These are phyloP conservation scores for Annona cherimola DNA, from an alignment of 164 flowering plant species.

Conservation along the genomic window DNA sequence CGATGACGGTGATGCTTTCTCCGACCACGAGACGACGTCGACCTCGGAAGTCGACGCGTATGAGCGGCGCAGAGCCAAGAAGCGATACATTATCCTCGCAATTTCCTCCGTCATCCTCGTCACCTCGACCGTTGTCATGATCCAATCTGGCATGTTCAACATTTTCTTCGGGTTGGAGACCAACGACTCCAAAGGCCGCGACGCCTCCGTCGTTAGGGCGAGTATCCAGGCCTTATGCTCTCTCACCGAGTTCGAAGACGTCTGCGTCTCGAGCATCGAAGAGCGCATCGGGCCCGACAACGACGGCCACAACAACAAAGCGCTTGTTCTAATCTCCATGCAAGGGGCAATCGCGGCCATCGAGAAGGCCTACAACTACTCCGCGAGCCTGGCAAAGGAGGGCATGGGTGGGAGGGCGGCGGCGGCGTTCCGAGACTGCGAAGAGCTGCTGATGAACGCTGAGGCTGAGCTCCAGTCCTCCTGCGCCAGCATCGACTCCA, in stretches of 20 bases:
- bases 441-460: constrained; percentile 33
- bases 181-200: neutral
- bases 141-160: neutral
- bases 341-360: neutral
- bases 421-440: constrained; percentile 25
- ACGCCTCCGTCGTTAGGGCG: neutral
- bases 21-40: neutral
- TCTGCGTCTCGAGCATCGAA: constrained; percentile 2
- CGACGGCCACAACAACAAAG: neutral
- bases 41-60: neutral
- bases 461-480: constrained; percentile 31
- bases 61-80: neutral
- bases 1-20: neutral
- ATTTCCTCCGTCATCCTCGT: neutral
- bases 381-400: neutral
- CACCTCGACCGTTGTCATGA: too few relatives aligned
- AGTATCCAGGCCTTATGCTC: constrained; percentile 1
- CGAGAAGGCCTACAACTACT: neutral
- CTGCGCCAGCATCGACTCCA: constrained; percentile 22
- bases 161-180: neutral
- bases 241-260: neutral
- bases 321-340: neutral
- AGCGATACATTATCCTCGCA: neutral
- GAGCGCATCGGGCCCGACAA: neutral
- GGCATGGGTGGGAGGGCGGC: neutral